Conservation (phyloP, 805 yeast species). For the Hanseniaspora valbyensis region DNA sequence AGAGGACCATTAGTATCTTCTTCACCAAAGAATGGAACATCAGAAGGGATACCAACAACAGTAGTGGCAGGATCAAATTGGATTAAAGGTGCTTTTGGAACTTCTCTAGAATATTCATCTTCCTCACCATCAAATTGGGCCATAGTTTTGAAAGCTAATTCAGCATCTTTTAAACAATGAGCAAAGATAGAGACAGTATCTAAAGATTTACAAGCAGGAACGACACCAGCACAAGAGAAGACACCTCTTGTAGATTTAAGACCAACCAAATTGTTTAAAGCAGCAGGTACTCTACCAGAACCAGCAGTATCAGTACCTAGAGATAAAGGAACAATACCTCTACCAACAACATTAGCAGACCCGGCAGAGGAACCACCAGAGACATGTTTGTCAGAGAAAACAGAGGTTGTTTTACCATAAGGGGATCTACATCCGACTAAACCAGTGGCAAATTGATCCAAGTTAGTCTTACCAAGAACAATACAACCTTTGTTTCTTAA, state of each 20-base stretch:
- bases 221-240: conserved; percentile 81
- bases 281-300: conserved; percentile 95
- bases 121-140: conserved; percentile 55
- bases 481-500: conserved; percentile 86
- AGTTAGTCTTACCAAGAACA: conserved; percentile 82
- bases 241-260: conserved; percentile 87
- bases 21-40: conserved; percentile 73
- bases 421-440: conserved; percentile 92
- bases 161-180: conserved; percentile 71
- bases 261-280: conserved; percentile 81
- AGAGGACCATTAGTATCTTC: conserved; percentile 54
- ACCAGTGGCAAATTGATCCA: conserved; percentile 97
- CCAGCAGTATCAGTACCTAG: conserved; percentile 98
- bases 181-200: conserved; percentile 88
- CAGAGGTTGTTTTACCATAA: conserved; percentile 77
- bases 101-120: conserved; percentile 70
- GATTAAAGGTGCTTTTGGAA: conserved; percentile 56
- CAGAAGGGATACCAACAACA: conserved; percentile 60
- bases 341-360: conserved; percentile 81
- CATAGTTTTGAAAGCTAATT: conserved; percentile 56
- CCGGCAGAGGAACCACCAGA: conserved; percentile 96
- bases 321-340: conserved; percentile 80
- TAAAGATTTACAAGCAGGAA: conserved; percentile 90
- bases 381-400: conserved; percentile 66
- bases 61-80: conserved; percentile 49